A percentile compares a stretch with the other conserved stretches of the same genome.
phyloP scores from a whole-genome alignment of 345 rosid species.

The Aegle marmelos region DNA sequence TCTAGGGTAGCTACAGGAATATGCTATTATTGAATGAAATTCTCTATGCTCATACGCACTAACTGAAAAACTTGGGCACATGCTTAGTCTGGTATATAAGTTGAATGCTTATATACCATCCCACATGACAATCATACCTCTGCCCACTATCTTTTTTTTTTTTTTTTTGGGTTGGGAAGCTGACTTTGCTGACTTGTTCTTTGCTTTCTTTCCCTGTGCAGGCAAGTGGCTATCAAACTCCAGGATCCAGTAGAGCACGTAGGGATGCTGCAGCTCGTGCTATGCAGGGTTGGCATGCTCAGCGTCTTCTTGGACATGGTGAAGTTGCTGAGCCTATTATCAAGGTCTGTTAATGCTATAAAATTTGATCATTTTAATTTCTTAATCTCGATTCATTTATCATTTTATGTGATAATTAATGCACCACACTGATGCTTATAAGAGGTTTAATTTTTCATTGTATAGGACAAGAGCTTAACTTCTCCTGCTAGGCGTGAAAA shows the following conservation, averaged over 20 bases:
- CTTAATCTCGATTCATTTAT: neutral
- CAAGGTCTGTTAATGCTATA: slow-evolving; percentile 34
- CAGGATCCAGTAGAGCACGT: slow-evolving; percentile 69
- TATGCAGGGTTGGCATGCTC: slow-evolving; percentile 89
- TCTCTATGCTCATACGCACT: neutral
- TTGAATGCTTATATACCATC: neutral
- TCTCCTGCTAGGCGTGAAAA: slow-evolving; percentile 62
- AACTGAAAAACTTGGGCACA: neutral
- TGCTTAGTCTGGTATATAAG: neutral
- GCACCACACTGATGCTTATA: slow-evolving; percentile 12
- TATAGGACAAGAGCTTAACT: slow-evolving; percentile 49
- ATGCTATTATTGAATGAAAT: neutral
- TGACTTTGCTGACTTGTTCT: neutral
- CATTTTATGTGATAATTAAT: neutral
- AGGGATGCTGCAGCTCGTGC: slow-evolving; percentile 88
- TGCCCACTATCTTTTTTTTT: neutral
- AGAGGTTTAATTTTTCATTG: slow-evolving; percentile 15
- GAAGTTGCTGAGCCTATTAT: slow-evolving; percentile 55
- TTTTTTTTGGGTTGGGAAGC: no score
- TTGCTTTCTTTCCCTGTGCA: slow-evolving; percentile 20
- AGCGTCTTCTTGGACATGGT: slow-evolving; percentile 63
- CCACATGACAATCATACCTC: neutral
- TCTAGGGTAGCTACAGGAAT: neutral
- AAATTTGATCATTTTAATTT: neutral
- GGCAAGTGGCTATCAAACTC: slow-evolving; percentile 45